Evolutionary conservation across 345 rosid genomes (phyloP), one percentile per base, ranked within the genome.

Genomic region (Syzygium aqueum): DNA sequence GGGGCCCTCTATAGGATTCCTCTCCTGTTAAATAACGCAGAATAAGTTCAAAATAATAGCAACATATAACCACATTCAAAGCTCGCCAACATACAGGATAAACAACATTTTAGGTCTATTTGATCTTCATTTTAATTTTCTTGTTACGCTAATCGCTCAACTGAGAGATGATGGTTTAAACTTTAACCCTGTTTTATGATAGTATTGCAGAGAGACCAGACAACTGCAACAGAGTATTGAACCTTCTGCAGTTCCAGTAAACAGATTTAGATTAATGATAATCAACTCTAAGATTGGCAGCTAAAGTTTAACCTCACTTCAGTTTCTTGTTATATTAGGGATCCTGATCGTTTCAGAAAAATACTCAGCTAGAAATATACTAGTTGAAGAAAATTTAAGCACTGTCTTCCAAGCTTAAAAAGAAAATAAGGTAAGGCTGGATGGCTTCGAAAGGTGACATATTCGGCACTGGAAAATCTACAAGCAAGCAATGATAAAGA

Each of bases 1-100:
- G 73, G 99, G 99, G 61, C 97, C 99, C 90, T 97, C 99, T 88
- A 93, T 93, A 83, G 98, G 96, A 91, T 97, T 97, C 90, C 97
- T 94, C 92, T 96, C 99, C 99, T 97, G 86, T 85, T 86, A 86
- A 28, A 77, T 52, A 87, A 88, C 51, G 59, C 85, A 73, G 77
- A 89, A 87, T 27, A 59, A 59, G 28, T 53, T 52, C 49, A 43
- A 78, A 40, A 67, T 46, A 73, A 37, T 73, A 40, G 80, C 49
- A 73, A 33, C 80, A 33, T 73, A 37, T 37, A 73, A 33, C 13
- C 12, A 73, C 80, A 33, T 73, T 37, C 27, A 37, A 73, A 73
- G 80, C 80, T 33, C 25, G 37, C 27, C 46, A 9, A 33, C 80
- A 37, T 37, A 33, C 27, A 37, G 49, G 80, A 73, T 73, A 73